Percentiles rank a stretch among this genome's conserved stretches.
phyloP scores from a whole-genome alignment of 1,139 yeast species.

The Yamadazyma oceani region DNA sequence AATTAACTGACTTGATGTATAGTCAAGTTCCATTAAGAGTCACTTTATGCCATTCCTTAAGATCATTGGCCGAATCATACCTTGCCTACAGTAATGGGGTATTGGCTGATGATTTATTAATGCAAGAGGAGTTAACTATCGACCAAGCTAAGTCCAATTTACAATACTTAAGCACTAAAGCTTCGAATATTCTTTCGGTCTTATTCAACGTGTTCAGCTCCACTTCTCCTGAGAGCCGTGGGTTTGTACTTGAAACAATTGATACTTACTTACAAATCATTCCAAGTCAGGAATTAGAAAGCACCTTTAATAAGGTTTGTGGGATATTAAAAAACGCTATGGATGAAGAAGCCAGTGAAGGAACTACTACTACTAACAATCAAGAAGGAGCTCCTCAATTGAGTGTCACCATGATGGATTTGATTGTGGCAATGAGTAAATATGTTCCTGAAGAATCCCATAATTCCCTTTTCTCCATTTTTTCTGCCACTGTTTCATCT shows the following conservation, averaged over 20 bases:
- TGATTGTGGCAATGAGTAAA: constrained; percentile 82
- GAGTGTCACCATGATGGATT: constrained; percentile 86
- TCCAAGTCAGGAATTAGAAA: constrained; percentile 62
- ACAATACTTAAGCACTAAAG: constrained; percentile 60
- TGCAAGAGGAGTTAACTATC: constrained; percentile 62
- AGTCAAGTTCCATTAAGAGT: constrained; percentile 74
- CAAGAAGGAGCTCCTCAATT: constrained; percentile 45
- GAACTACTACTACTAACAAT: constrained; percentile 5
- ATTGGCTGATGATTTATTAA: constrained; percentile 53
- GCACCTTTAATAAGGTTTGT: constrained; percentile 85
- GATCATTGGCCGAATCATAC: constrained; percentile 76
- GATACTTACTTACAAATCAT: constrained; percentile 76
- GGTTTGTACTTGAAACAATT: constrained; percentile 81
- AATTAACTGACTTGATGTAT: constrained; percentile 72
- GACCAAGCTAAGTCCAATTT: constrained; percentile 56
- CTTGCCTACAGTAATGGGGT: constrained; percentile 61
- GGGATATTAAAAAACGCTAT: constrained; percentile 71
- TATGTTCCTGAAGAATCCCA: constrained; percentile 73
- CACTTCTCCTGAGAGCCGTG: constrained; percentile 80
- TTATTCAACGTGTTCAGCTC: constrained; percentile 89
- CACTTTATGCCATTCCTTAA: constrained; percentile 77
- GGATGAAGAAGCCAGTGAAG: constrained; percentile 51
- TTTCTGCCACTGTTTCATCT: constrained; percentile 61
- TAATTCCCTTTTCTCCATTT: constrained; percentile 73
- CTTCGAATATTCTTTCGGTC: constrained; percentile 79